Percentiles rank a stretch among this genome's conserved stretches.
phyloP scores from a whole-genome alignment of 768 basidiomycete species.

The Tricholomella constricta region DNA sequence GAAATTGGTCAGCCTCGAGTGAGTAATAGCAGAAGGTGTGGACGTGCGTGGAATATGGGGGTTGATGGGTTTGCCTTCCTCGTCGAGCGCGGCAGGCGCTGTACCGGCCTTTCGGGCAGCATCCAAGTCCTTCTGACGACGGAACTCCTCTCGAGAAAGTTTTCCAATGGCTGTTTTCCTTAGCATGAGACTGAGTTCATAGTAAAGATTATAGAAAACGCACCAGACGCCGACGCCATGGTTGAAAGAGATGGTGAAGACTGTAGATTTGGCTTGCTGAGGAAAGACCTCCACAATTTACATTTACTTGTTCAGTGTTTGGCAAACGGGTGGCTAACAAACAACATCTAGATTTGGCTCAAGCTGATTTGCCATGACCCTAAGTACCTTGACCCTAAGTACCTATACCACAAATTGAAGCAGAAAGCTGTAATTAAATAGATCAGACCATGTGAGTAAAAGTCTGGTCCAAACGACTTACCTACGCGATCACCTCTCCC shows the following conservation, averaged over 20 bases:
- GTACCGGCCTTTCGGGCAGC: constrained; percentile 99
- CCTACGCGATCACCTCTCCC: constrained; percentile 17
- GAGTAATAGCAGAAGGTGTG: not conserved
- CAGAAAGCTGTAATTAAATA: too few species aligned
- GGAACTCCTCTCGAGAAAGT: constrained; percentile 91
- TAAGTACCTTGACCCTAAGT: too few species aligned
- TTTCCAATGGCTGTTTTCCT: constrained; percentile 62
- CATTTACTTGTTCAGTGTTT: not conserved
- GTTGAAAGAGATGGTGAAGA: not conserved
- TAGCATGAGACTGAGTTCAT: constrained; percentile 12
- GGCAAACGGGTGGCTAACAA: constrained; percentile 3
- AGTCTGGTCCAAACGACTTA: not conserved
- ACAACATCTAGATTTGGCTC: not conserved
- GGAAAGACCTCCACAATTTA: too few species aligned
- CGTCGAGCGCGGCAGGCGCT: constrained; percentile 92
- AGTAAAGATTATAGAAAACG: constrained; percentile 2
- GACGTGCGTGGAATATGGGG: constrained; percentile 96
- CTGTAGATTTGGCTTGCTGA: not conserved
- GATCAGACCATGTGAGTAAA: too few species aligned
- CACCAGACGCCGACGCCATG: constrained; percentile 48
- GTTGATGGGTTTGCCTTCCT: constrained; percentile 94
- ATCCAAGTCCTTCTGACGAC: constrained; percentile 95
- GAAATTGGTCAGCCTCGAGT: not conserved
- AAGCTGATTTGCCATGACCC: not conserved
- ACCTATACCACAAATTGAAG: too few species aligned